phyloP scores from a whole-genome alignment of 805 yeast genomes.

The Candida xiaguanensis region DNA sequence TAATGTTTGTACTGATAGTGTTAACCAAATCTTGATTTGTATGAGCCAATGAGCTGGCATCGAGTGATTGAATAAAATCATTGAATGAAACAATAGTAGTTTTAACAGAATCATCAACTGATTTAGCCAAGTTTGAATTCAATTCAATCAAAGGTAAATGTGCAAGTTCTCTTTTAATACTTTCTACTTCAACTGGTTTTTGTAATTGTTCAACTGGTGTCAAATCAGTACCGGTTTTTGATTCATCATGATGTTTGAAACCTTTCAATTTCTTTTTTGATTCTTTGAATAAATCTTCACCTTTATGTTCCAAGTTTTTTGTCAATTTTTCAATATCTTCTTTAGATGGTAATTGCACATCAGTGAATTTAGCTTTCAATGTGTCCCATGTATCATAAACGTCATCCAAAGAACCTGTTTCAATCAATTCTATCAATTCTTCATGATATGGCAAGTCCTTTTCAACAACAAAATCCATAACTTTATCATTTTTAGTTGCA shows the following conservation, averaged over 20 bases:
- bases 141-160: conserved; percentile 33
- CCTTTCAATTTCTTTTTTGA: conserved; percentile 30
- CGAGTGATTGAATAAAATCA: conserved; percentile 33
- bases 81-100: conserved; percentile 37
- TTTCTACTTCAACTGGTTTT: conserved; percentile 36
- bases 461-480: conserved; percentile 43
- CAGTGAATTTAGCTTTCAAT: conserved; percentile 14
- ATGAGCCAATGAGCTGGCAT: conserved; percentile 22
- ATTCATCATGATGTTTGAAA: background rate
- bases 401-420: conserved; percentile 32
- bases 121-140: conserved; percentile 16
- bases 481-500: conserved; percentile 42
- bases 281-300: conserved; percentile 33
- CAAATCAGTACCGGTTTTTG: conserved; percentile 7
- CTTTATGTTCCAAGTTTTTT: conserved; percentile 26
- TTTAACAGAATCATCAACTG: conserved; percentile 32
- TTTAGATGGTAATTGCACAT: conserved; percentile 27
- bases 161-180: conserved; percentile 24
- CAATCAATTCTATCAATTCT: conserved; percentile 35
- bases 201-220: conserved; percentile 43
- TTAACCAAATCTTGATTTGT: conserved; percentile 27
- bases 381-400: conserved; percentile 18
- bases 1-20: conserved; percentile 30
- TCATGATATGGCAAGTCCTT: conserved; percentile 41
- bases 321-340: conserved; percentile 31